Evolutionary conservation across 345 rosid species (phyloP), one percentile per base, ranked within the genome.

Genomic region (Salix arbutifolia): DNA sequence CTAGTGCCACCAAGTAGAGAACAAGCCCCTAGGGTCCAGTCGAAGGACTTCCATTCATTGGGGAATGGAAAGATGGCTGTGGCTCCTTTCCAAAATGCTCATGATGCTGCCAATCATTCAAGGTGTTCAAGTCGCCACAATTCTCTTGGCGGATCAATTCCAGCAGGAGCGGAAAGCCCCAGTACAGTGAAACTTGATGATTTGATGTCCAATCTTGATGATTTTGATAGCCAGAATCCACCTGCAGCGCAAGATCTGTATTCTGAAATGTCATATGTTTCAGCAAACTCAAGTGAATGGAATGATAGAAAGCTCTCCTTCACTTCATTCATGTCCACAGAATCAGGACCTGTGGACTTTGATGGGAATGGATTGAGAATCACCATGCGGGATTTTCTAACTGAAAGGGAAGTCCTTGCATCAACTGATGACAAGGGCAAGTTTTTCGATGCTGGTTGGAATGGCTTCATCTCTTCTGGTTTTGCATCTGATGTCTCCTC

Each of bases 261-360:
- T 73, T 90, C 88, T 12, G 87, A 83, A 62, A 79, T 74, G 79
- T 81, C 90, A 46, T 80, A 76, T 69, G 72, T 74, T 75, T 88
- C 89, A 69, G 91, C 85, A 67, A 73, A 82, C 42, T 87, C 87
- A 23, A 71, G 80, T 67, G 88, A 86, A 13, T 62, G 70, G 80
- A 83, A 50, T 30, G 88, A 78, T 40, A 82, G 73, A 66, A 76
- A 53, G 71, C 23, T 78, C 78, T 77, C 83, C 17, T 69, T 80
- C 8, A 70, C 81, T 82, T 76, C 81, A 17, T 84, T n/a, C 40
- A 65, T 70, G 79, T 81, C 82, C 11, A 42, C 78, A 9, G 88
- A 85, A 19, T 76, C 71, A 1, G 83, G 78, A 56, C 25, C 60
- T 8, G 6, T 72, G 72, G 81, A 86, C 23, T 72, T 74, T 1